A percentile compares a stretch with the other conserved stretches of the same genome.
Evolutionary conservation across 2,329 filamentous ascomycete genomes (phyloP).

Genomic region (Aspergillus udagawae): DNA sequence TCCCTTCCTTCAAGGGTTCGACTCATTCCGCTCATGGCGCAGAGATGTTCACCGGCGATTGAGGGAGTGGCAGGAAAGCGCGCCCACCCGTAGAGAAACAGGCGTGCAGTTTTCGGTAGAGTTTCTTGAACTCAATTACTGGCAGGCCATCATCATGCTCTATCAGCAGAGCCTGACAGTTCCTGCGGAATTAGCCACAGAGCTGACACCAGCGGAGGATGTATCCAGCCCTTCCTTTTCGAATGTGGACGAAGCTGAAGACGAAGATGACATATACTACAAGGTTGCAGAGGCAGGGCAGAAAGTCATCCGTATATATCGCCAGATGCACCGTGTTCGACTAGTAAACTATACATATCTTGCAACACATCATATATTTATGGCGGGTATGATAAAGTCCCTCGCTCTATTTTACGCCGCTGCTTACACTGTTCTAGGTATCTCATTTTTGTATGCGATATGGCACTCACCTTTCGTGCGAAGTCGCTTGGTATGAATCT

Average conservation of each 20-base stretch:
- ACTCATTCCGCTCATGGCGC: conserved; percentile 84
- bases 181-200: conserved; percentile 76
- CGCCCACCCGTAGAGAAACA: conserved; percentile 72
- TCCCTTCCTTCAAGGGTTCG: conserved; percentile 78
- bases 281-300: conserved; percentile 95
- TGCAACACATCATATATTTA: conserved; percentile 93
- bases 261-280: conserved; percentile 87
- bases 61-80: conserved; percentile 79
- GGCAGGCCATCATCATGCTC: conserved; percentile 94
- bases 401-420: neutral
- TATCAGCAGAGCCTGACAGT: conserved; percentile 88
- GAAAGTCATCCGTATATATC: conserved; percentile 84
- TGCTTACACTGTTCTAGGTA: conserved; percentile 43
- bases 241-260: conserved; percentile 49
- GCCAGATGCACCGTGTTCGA: conserved; percentile 80
- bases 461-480: conserved; percentile 92
- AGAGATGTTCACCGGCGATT: conserved; percentile 79
- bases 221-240: conserved; percentile 53
- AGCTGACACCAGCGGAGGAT: conserved; percentile 60
- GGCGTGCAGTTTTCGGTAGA: conserved; percentile 86
- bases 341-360: conserved; percentile 95
- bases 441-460: conserved; percentile 94
- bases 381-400: conserved; percentile 64
- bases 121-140: conserved; percentile 93
- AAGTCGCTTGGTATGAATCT: conserved; percentile 68